Evolutionary conservation across 2,329 filamentous ascomycete species (phyloP), one percentile per base, ranked within the genome.

Genomic region (Sarocladiaceae sp.): DNA sequence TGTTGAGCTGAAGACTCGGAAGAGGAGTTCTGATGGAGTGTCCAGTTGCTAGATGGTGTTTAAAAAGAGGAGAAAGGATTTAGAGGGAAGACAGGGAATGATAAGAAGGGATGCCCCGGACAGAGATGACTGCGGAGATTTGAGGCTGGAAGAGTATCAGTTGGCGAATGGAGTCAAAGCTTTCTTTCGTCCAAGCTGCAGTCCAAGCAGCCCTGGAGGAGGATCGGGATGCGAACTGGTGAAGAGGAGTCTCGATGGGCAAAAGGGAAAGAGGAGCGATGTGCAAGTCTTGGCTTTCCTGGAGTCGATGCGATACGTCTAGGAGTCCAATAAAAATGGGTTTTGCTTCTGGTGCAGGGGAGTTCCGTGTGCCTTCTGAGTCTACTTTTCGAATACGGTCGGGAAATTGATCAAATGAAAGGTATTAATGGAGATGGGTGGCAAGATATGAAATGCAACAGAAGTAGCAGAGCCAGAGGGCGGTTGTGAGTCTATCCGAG

Each of bases 381-480:
- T 37, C n/a, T n/a, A n/a, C n/a, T 8, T 12, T 37, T 17, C 18
- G n/a, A 17, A 37, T 8, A n/a, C 5, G 6, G 7, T 44, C 40
- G 40, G 40, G 23, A 44, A 26, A 44, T 44, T 44, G 40, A 44
- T 44, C 40, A n/a, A 17, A 37, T 17, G 7, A 37, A 10, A 37
- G 35, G 15, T 8, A 17, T n/a, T 17, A 17, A 37, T 37, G 35
- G 15, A 37, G 35, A 17, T 37, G 35, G 15, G 35, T 8, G 35
- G 7, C n/a, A 10, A 37, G 35, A 17, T 8, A 17, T n/a, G 12
- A 17, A 37, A n/a, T 12, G 15, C 15, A 17, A 17, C 18, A 17
- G 15, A 17, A 5, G 35, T 8, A 31, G 29, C 15, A 8, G 29
- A 31, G 29, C 29, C 8, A 31, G 29, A 31, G 8, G 29, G 29